Conservation (phyloP, 352 stramenopile species). For the Phytophthora podocarpi region DNA sequence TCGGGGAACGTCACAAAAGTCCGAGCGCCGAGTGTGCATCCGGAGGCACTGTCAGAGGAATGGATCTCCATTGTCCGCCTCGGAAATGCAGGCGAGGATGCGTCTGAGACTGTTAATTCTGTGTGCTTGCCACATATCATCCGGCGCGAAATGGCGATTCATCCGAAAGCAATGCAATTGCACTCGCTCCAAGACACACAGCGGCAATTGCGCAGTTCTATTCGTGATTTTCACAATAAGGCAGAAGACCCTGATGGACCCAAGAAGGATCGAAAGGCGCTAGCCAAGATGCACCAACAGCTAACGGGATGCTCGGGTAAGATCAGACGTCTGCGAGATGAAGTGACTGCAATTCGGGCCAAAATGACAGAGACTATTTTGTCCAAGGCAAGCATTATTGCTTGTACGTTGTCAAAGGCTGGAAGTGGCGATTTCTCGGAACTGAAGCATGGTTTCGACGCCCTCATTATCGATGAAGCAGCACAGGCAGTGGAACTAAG, state of each 20-base stretch:
- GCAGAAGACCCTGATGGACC: slow-evolving; percentile 38
- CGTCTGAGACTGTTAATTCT: slow-evolving; percentile 68
- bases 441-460: slow-evolving; percentile 91
- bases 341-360: slow-evolving; percentile 73
- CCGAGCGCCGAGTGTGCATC: slow-evolving; percentile 71
- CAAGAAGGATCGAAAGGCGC: slow-evolving; percentile 54
- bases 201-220: slow-evolving; percentile 61
- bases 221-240: slow-evolving; percentile 80
- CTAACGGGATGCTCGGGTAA: slow-evolving; percentile 80
- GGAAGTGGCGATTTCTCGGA: slow-evolving; percentile 72
- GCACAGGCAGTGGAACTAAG: slow-evolving; percentile 97
- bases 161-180: slow-evolving; percentile 80
- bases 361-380: slow-evolving; percentile 82
- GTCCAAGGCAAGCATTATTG: slow-evolving; percentile 85
- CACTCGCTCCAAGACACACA: slow-evolving; percentile 68
- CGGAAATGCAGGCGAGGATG: slow-evolving; percentile 79
- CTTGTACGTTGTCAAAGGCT: slow-evolving; percentile 86
- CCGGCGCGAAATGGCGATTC: slow-evolving; percentile 78
- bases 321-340: slow-evolving; percentile 78
- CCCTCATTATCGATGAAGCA: slow-evolving; percentile 98
- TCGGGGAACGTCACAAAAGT: slow-evolving; percentile 57
- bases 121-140: slow-evolving; percentile 85
- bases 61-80: slow-evolving; percentile 82
- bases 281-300: slow-evolving; percentile 76
- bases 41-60: slow-evolving; percentile 46